These are phyloP conservation scores for Phytophthora megakarya DNA, from an alignment of 352 stramenopile species.

Conservation along the genomic window DNA sequence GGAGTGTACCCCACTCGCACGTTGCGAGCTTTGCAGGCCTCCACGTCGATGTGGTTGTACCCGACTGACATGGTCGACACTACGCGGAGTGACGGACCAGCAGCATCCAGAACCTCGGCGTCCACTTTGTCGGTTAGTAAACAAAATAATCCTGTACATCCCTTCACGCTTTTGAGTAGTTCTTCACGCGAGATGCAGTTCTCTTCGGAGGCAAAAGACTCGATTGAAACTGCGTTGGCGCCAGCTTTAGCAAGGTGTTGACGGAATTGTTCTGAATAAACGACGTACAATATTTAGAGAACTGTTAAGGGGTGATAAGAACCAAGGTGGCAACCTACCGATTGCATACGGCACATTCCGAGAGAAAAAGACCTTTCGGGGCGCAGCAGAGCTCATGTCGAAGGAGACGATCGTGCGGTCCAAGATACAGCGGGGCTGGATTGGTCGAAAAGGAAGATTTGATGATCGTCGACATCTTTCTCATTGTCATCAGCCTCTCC, in stretches of 20 bases:
- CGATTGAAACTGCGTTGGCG: conserved; percentile 30
- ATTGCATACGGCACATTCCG: conserved; percentile 71
- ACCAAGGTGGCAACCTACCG: conserved; percentile 34
- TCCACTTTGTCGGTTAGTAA: conserved; percentile 77
- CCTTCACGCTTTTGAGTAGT: conserved; percentile 52
- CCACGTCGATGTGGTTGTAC: conserved; percentile 91
- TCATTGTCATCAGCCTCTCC: background rate
- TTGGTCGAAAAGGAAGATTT: conserved; percentile 30
- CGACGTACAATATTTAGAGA: background rate
- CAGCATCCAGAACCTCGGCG: conserved; percentile 59
- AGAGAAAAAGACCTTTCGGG: conserved; percentile 72
- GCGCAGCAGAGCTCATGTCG: conserved; percentile 28
- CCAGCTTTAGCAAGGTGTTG: conserved; percentile 24
- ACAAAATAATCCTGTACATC: conserved; percentile 64
- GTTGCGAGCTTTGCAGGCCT: conserved; percentile 63
- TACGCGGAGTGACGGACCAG: conserved; percentile 61
- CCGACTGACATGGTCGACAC: conserved; percentile 91
- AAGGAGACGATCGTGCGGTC: conserved; percentile 7
- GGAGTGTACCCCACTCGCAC: conserved; percentile 87
- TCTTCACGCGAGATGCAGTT: conserved; percentile 48
- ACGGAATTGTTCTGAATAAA: conserved; percentile 39
- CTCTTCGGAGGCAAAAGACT: conserved; percentile 36
- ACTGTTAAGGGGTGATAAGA: conserved; percentile 3
- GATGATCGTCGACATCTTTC: conserved; percentile 9
- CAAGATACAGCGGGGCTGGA: conserved; percentile 16